Evolutionary conservation across 73 alveolate species (phyloP).

Genomic region (Paramecium primaurelia): DNA sequence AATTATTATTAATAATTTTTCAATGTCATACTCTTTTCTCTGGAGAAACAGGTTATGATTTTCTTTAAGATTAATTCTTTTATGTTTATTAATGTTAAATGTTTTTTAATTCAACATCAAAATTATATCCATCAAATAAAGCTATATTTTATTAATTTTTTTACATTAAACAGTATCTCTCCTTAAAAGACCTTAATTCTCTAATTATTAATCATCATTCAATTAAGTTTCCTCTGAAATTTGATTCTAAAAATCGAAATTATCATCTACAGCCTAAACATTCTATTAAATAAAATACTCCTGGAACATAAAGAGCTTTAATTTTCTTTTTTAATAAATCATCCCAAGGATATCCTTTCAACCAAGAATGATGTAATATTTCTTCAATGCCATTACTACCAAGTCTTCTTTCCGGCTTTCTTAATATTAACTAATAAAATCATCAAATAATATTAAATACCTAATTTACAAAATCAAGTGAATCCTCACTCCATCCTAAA

Average conservation of each 20-base stretch:
- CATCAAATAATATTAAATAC: background rate
- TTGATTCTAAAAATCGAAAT: constrained; percentile 28
- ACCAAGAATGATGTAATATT: constrained; percentile 76
- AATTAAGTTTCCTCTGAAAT: constrained; percentile 18
- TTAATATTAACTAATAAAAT: constrained; percentile 41
- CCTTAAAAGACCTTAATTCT: background rate
- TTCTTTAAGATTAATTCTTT: background rate
- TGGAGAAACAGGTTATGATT: constrained; percentile 44
- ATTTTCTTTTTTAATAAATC: constrained; percentile 63
- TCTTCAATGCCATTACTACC: constrained; percentile 79
- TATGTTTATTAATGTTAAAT: constrained; percentile 5
- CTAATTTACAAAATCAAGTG: constrained; percentile 86
- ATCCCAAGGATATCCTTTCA: constrained; percentile 77
- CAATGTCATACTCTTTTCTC: background rate
- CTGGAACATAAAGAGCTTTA: constrained; percentile 65
- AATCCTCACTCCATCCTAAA: constrained; percentile 85
- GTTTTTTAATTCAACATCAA: background rate
- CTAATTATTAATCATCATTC: background rate
- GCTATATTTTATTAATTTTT: background rate
- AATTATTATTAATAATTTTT: background rate
- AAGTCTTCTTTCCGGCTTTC: constrained; percentile 72
- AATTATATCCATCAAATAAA: constrained; percentile 23
- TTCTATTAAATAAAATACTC: background rate
- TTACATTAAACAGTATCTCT: constrained; percentile 37
- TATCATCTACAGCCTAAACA: constrained; percentile 33